phyloP scores from a whole-genome alignment of 352 stramenopile genomes.

The Globisporangium carolinianum region DNA sequence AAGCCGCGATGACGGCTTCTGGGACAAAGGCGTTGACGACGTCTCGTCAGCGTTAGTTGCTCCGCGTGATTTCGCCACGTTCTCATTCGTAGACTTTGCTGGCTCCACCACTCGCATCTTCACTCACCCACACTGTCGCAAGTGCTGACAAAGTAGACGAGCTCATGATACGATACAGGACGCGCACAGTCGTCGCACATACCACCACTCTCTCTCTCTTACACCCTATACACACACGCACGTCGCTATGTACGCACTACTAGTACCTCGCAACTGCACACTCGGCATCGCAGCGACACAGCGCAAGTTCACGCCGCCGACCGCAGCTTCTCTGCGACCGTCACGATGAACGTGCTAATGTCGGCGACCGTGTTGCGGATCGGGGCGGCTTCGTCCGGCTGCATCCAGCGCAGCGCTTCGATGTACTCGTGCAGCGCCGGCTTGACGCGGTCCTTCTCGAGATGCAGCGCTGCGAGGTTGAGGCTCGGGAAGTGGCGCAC shows the following conservation, averaged over 20 bases:
- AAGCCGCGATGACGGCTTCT: no score
- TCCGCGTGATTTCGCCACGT: no score
- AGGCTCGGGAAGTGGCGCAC: conserved; percentile 61
- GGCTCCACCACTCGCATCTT: not conserved
- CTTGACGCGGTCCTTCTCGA: conserved; percentile 61
- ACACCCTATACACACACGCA: not conserved
- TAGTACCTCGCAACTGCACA: not conserved
- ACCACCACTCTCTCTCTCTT: no score
- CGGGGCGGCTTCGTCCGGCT: conserved; percentile 30
- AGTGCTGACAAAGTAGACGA: not conserved
- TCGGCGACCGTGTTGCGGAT: conserved; percentile 69
- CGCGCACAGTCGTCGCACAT: no score
- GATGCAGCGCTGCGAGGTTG: conserved; percentile 54
- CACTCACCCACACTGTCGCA: not conserved
- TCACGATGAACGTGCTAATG: conserved; percentile 58
- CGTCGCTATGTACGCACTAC: no score
- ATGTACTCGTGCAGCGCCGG: conserved; percentile 70
- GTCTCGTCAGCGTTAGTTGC: no score
- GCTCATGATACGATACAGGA: not conserved
- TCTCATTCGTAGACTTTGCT: no score
- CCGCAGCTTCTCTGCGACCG: conserved; percentile 28
- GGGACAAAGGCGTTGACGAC: no score
- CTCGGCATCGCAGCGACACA: not conserved
- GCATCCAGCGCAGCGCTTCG: conserved; percentile 67
- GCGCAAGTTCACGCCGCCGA: conserved; percentile 10